Base-by-base conservation (phyloP, 306 rosid species). In the Rosa persica region DNA sequence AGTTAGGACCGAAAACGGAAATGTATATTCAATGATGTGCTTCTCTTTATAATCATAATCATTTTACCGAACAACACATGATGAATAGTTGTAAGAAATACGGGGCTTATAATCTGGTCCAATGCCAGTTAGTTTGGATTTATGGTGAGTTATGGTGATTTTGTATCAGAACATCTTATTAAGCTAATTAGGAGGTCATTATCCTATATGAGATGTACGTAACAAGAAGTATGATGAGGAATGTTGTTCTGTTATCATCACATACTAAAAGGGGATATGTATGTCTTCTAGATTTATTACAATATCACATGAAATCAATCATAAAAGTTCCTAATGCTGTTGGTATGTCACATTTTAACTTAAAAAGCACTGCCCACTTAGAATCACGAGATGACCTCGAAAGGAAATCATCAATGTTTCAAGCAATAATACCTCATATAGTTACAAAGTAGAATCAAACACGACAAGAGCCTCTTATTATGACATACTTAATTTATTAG, bases 291-390 rank as follows among this genome's bases (percentile, higher is more conserved):
- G 76, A 83, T 66, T 42, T 67, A 20, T 80, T 87, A 80, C 83
- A 70, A 44, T 54, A 13, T 67, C 90, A 83, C 81, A 76, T 67
- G 85, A 61, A 73, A 12, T 70, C 9, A 34, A 66, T 82, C 83
- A 89, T 86, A 65, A 47, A 79, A 76, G 55, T 76, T 57, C 48
- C 46, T 36, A 39, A 39, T 70, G 83, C 20, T 75, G 90, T 81
- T 89, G 84, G 80, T 74, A 84, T 70, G 90, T 87, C 90, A 76
- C 79, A 79, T 71, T 52, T 71, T 83, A 20, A 22, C 44, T 27
- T 62, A 39, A 80, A 77, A 85, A 65, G 25, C 73, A 61, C 34
- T 80, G 72, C 36, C 89, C 85, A 36, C 47, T 80, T 47, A 71
- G 79, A 78, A 88, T 87, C 86, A 87, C 88, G 81, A 43, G 57